Conservation (phyloP, 257 asterid species). For the Mitragyna speciosa region DNA sequence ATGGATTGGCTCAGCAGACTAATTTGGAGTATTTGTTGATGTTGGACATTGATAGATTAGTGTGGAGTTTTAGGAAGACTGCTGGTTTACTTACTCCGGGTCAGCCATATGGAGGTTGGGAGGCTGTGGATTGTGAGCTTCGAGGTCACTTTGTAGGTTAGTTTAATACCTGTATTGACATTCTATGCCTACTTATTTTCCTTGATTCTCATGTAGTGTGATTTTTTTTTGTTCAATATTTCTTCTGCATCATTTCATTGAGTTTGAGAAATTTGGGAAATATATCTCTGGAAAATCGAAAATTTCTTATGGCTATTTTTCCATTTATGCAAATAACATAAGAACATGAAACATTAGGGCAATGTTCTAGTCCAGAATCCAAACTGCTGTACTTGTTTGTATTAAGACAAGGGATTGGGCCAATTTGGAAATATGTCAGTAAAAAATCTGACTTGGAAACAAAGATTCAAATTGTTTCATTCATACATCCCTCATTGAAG, state of each 20-base stretch:
- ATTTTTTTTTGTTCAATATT: not conserved
- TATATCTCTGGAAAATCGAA: not conserved
- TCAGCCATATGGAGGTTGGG: slow-evolving; percentile 92
- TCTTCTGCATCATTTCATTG: not conserved
- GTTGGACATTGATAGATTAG: slow-evolving; percentile 74
- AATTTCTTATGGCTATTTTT: not conserved
- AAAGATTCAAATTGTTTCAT: not conserved
- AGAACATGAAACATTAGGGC: not conserved
- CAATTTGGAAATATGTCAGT: not conserved
- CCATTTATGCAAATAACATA: not conserved
- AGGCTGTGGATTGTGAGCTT: slow-evolving; percentile 57
- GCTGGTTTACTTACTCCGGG: slow-evolving; percentile 72
- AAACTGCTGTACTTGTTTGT: not conserved
- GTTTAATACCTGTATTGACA: slow-evolving; percentile 9
- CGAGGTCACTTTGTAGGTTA: slow-evolving; percentile 97
- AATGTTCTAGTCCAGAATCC: not conserved
- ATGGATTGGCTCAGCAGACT: slow-evolving; percentile 85
- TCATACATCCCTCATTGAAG: not conserved
- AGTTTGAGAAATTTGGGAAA: not conserved
- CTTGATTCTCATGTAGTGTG: not conserved
- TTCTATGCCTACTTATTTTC: not conserved
- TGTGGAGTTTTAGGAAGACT: slow-evolving; percentile 83
- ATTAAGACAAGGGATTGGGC: not conserved
- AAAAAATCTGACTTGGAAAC: not conserved
- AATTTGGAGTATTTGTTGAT: slow-evolving; percentile 76